Evolutionary conservation across 108 stramenopile genomes (phyloP), one percentile per base, ranked within the genome.

Genomic region (Thalassiosira profunda): DNA sequence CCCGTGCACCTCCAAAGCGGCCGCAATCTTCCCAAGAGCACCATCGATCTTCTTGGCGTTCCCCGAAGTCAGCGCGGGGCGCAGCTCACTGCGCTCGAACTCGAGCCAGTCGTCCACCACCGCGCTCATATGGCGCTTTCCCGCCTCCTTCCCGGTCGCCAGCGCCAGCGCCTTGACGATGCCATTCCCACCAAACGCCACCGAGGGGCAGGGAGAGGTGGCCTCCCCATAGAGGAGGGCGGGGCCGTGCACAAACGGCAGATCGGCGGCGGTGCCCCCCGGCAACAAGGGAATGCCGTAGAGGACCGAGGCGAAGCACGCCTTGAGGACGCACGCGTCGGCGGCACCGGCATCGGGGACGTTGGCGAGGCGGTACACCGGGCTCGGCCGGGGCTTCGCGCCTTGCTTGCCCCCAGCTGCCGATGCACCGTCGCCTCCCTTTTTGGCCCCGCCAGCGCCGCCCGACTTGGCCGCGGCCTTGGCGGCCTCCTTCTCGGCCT

Each of bases 51-150:
- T 65, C 11, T 40, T 56, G 3, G 37, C 49, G 17, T 80, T 59
- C 0, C 35, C n/a, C 9, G 61, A 51, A 0, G 10, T 20, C 48
- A 66, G 26, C 18, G 78, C 83, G 4, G 41, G 48, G 45, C 88
- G 80, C 34, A 92, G 67, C 14, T 58, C 53, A 10, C 75, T 75
- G 28, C 91, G 79, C 58, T 95, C 94, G 36, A 74, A 81, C 65
- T 95, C 94, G 45, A 89, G 81, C 89, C 89, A 91, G 42, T 95
- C 91, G 57, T 95, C 94, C 35, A 82, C 74, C 31, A 18, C 33
- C 6, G 67, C 52, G 8, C 20, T 44, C 20, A 62, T 29, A 5
- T 28, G 58, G 57, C 29, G 66, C n/a, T 11, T 55, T 15, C 14
- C 23, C 11, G 21, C 30, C 12, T 33, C 31, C 25, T 37, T 15